Evolutionary conservation across 2,329 filamentous ascomycete species (phyloP), one percentile per base, ranked within the genome.

Genomic region (Venturiaceae sp.): DNA sequence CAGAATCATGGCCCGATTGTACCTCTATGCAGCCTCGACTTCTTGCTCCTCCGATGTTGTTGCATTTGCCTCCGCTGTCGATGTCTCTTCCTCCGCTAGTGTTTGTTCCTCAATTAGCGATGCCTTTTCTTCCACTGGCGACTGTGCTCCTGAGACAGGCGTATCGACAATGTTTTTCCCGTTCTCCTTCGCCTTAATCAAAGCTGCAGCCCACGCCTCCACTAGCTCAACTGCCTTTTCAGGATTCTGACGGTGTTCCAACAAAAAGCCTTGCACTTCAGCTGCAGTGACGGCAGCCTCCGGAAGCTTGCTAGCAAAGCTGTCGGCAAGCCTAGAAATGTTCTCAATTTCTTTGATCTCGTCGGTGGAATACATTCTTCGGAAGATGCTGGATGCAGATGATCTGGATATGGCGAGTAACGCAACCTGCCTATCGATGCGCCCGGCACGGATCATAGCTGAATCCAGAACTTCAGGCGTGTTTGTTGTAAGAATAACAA

Each of bases 401-500:
- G 16, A 11, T 28, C 14, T 28, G 21, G 54, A 54, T 19, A 54
- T 54, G 9, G 52, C 21, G 19, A 39, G 32, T 54, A 54, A 9
- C 16, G 34, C 34, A 54, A 54, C 52, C 54, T 23, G 56, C 50
- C 14, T 58, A 26, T 66, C 65, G 19, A 66, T 58, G 30, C 68
- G 54, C 61, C 65, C 60, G 46, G 64, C 58, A 56, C 67, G 47
- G 33, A 62, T 59, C 1, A 65, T 60, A 1, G 66, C 63, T 26
- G 57, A 37, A 32, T 69, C 67, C 1, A 69, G 61, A 2, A 54
- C 57, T 14, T 67, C 63, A 1, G 63, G 62, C 11, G 47, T 60
- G 58, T 68, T 68, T 1, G 64, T 64, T 0, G 67, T 68, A 64
- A 68, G 68, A 36, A 68, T 63, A 1, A 69, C 47, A 8, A 69